phyloP scores from a whole-genome alignment of 352 stramenopile species.

The Peronospora belbahrii region DNA sequence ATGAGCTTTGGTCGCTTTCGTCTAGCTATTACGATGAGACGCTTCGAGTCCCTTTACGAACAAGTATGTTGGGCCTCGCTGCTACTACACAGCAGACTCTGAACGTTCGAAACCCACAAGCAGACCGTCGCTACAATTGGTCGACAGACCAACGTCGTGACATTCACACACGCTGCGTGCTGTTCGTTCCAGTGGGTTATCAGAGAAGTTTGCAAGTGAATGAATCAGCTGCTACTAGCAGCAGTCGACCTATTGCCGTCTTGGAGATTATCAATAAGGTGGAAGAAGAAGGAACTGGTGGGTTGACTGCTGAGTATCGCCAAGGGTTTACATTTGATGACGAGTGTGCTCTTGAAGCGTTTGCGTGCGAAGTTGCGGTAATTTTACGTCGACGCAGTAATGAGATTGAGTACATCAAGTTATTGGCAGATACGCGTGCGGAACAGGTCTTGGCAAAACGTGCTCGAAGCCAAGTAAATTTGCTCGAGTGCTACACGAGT shows the following conservation, averaged over 20 bases:
- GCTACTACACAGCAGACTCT: constrained; percentile 53
- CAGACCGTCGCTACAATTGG: constrained; percentile 47
- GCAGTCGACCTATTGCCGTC: constrained; percentile 67
- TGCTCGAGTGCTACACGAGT: constrained; percentile 71
- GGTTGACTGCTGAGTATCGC: constrained; percentile 5
- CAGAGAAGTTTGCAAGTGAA: constrained; percentile 31
- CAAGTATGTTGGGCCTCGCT: constrained; percentile 53
- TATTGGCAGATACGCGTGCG: constrained; percentile 67
- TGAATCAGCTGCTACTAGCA: constrained; percentile 23
- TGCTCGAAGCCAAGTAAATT: constrained; percentile 66
- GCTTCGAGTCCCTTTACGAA: constrained; percentile 48
- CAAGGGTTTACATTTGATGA: constrained; percentile 74
- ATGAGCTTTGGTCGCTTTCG: constrained; percentile 76
- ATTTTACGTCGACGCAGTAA: constrained; percentile 75
- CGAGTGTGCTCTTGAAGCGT: constrained; percentile 80
- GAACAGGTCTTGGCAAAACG: constrained; percentile 67
- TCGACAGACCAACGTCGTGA: constrained; percentile 47
- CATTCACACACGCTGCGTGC: constrained; percentile 58
- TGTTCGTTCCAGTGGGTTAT: constrained; percentile 81
- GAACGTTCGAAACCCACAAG: constrained; percentile 62
- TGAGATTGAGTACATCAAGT: constrained; percentile 87
- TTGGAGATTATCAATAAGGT: constrained; percentile 87
- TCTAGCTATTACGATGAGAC: constrained; percentile 69
- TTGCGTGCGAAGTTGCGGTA: constrained; percentile 79
- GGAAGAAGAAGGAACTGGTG: constrained; percentile 25